Evolutionary conservation across 768 basidiomycete species (phyloP).

Genomic region (Symmetrospora coprosmae): DNA sequence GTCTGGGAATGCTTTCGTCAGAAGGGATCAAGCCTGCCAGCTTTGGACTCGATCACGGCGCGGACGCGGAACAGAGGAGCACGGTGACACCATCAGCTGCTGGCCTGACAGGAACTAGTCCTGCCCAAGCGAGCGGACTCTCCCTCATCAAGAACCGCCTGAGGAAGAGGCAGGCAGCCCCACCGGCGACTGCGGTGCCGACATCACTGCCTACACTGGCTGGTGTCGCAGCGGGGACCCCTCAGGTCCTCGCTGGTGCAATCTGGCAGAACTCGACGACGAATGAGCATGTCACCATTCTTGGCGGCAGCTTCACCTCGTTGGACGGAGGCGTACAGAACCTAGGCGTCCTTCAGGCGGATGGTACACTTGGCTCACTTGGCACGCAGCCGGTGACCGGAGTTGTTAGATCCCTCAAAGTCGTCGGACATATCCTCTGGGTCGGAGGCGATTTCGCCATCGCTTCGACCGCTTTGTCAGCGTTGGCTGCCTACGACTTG

Average conservation of each 20-base stretch:
- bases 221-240: slow-evolving; percentile 32
- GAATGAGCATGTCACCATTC: slow-evolving; percentile 51
- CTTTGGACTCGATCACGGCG: no score
- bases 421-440: slow-evolving; percentile 56
- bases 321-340: slow-evolving; percentile 44
- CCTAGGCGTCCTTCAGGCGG: slow-evolving; percentile 49
- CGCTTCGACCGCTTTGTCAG: slow-evolving; percentile 53
- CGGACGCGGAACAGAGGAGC: no score
- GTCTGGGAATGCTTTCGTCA: no score
- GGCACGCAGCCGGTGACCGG: slow-evolving; percentile 52
- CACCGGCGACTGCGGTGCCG: not conserved
- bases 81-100: no score
- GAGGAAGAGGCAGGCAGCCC: not conserved
- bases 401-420: slow-evolving; percentile 59
- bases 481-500: slow-evolving; percentile 53
- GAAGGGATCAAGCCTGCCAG: no score
- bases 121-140: no score
- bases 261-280: slow-evolving; percentile 77
- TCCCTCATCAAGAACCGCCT: not conserved
- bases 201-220: not conserved
- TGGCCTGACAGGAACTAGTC: no score
- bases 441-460: slow-evolving; percentile 70
- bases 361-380: slow-evolving; percentile 45
- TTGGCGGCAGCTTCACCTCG: slow-evolving; percentile 71
- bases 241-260: slow-evolving; percentile 66